These are phyloP conservation scores for Pseudopithomyces maydicus DNA, from an alignment of 2,329 filamentous ascomycete genomes.

Conservation along the genomic window DNA sequence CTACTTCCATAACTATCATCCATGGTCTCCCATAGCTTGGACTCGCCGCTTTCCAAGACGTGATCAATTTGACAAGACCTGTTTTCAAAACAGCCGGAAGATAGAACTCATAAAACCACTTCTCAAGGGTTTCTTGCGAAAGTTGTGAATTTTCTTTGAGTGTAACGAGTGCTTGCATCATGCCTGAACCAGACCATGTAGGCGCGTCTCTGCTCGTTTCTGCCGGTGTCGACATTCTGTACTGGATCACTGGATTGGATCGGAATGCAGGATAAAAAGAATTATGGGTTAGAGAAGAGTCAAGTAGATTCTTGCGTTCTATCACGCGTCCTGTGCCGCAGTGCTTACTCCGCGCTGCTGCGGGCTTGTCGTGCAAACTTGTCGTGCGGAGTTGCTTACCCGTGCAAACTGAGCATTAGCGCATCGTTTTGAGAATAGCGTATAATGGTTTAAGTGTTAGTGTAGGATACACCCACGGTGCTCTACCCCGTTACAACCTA, in stretches of 20 bases:
- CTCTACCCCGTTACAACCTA: no score
- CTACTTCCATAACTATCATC: constrained; percentile 30
- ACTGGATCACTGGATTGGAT: not conserved
- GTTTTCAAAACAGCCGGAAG: constrained; percentile 25
- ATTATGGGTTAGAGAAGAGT: not conserved
- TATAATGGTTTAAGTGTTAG: no score
- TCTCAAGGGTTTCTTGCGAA: constrained; percentile 22
- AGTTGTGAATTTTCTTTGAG: constrained; percentile 19
- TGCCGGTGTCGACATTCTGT: constrained; percentile 11
- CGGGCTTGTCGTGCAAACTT: no score
- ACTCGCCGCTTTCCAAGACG: constrained; percentile 29
- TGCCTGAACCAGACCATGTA: constrained; percentile 25
- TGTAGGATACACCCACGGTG: no score
- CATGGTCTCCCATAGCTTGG: constrained; percentile 22
- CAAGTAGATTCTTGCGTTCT: no score
- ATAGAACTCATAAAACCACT: constrained; percentile 32
- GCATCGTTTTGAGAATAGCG: no score
- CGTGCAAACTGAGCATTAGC: no score
- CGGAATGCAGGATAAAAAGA: not conserved
- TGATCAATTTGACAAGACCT: constrained; percentile 20
- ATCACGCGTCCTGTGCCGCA: no score
- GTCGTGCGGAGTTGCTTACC: no score
- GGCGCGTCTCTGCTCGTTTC: not conserved
- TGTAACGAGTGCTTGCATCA: constrained; percentile 25
- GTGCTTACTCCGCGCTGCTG: no score